Conservation (phyloP, 75 land plant species). For the Cryptomeria japonica region DNA sequence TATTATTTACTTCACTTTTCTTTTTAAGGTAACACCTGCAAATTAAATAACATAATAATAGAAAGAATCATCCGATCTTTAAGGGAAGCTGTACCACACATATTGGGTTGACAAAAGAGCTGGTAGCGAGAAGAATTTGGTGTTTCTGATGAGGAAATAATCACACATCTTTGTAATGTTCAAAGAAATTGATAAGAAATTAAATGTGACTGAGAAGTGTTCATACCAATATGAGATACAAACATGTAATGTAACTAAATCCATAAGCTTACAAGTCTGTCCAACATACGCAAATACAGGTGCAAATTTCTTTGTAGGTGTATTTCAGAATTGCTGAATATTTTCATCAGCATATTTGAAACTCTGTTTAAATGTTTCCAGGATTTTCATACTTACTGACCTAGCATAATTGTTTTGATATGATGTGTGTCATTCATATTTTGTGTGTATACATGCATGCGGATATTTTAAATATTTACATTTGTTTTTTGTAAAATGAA, state of each 20-base stretch:
- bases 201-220: background rate
- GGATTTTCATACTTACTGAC: background rate
- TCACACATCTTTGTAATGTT: background rate
- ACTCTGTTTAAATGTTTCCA: background rate
- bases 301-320: background rate
- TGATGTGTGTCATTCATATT: background rate
- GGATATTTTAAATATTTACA: too few relatives aligned
- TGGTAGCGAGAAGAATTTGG: background rate
- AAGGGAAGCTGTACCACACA: background rate
- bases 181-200: background rate
- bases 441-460: background rate
- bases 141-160: background rate
- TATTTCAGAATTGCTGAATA: background rate
- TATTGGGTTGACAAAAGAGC: background rate
- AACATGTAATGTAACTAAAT: background rate
- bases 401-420: background rate
- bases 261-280: background rate
- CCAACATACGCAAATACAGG: background rate
- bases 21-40: background rate
- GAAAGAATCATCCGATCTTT: background rate
- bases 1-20: background rate
- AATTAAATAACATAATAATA: background rate
- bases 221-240: background rate
- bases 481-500: too few relatives aligned
- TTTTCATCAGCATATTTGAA: background rate